Evolutionary conservation across 305 asterid genomes (phyloP).

Genomic region (Andrographis paniculata): DNA sequence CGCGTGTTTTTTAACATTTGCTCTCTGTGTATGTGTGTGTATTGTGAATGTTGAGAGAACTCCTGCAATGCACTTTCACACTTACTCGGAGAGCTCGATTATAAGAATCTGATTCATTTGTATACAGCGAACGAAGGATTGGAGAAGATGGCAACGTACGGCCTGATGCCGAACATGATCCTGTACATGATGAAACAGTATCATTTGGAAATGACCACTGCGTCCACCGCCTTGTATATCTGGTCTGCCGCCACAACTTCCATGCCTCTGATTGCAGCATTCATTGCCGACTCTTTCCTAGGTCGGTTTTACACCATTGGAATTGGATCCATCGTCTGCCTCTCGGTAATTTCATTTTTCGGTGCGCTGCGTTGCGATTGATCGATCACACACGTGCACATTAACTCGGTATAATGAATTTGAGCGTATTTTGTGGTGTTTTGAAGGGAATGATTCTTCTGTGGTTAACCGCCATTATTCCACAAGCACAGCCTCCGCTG

Average conservation of each 20-base stretch:
- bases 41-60: no score
- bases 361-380: no score
- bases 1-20: no score
- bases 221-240: conserved; percentile 32
- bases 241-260: conserved; percentile 57
- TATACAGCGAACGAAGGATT: conserved; percentile 56
- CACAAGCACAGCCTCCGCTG: conserved; percentile 28
- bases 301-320: conserved; percentile 59
- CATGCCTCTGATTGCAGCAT: conserved; percentile 68
- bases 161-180: conserved; percentile 56
- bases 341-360: conserved; percentile 24
- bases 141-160: conserved; percentile 60
- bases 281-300: conserved; percentile 61
- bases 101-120: not conserved
- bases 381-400: no score
- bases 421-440: no score
- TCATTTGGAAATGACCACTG: conserved; percentile 39
- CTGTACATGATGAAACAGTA: conserved; percentile 40
- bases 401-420: no score
- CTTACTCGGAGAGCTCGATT: no score
- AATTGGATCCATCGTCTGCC: conserved; percentile 28
- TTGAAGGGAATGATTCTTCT: conserved; percentile 39
- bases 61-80: no score
- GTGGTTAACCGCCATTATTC: conserved; percentile 49
- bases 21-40: not conserved